phyloP scores from a whole-genome alignment of 768 basidiomycete genomes.

The Inosperma sp. region DNA sequence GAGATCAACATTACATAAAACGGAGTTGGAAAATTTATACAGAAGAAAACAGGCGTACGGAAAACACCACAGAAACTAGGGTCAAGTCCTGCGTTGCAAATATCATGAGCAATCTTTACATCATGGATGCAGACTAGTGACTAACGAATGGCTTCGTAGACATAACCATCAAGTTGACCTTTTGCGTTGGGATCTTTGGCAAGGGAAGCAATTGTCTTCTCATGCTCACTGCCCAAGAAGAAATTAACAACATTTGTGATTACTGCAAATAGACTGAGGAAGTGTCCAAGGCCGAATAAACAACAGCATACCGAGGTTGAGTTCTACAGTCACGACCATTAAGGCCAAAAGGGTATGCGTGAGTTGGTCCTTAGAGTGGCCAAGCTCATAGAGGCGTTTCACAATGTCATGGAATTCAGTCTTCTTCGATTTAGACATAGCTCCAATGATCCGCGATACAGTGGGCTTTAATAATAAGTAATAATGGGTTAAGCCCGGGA shows the following conservation, averaged over 20 bases:
- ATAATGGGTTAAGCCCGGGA: slow-evolving; percentile 14
- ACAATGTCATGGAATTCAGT: slow-evolving; percentile 48
- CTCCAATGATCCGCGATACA: slow-evolving; percentile 39
- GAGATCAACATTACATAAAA: too few species aligned
- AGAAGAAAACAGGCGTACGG: slow-evolving; percentile 42
- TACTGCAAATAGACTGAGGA: slow-evolving; percentile 33
- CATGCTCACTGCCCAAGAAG: slow-evolving; percentile 51
- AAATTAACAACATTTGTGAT: slow-evolving; percentile 63
- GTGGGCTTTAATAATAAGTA: slow-evolving; percentile 28
- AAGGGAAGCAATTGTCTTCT: slow-evolving; percentile 33
- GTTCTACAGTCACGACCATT: slow-evolving; percentile 60
- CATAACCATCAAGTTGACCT: slow-evolving; percentile 47
- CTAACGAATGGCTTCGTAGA: slow-evolving; percentile 67
- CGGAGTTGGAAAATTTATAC: too few species aligned
- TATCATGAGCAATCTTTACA: background rate
- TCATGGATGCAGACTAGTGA: slow-evolving; percentile 13
- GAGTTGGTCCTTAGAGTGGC: slow-evolving; percentile 54
- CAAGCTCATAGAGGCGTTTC: slow-evolving; percentile 52
- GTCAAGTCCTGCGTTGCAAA: slow-evolving; percentile 50
- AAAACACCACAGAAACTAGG: slow-evolving; percentile 69
- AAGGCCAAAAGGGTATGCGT: slow-evolving; percentile 70
- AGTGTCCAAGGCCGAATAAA: too few species aligned
- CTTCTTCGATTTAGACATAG: slow-evolving; percentile 42
- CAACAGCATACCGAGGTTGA: slow-evolving; percentile 54
- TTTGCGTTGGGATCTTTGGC: slow-evolving; percentile 31